Percentiles rank a stretch among this genome's conserved stretches.
Evolutionary conservation across 106 monocot species (phyloP).

Genomic region (Acanthochlamys bracteata): DNA sequence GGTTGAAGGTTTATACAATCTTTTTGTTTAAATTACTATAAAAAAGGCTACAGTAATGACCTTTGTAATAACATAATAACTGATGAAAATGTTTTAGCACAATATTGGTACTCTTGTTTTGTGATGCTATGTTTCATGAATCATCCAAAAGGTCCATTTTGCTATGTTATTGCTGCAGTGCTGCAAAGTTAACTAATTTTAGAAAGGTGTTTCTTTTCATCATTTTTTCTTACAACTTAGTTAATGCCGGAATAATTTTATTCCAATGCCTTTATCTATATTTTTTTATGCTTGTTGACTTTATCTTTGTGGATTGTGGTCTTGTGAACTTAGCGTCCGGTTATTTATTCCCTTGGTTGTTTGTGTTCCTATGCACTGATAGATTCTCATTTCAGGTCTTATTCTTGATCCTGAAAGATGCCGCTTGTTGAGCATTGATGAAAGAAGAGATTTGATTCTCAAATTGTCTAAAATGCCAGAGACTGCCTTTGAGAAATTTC

Average conservation of each 20-base stretch:
- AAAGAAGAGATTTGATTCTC: slow-evolving; percentile 83
- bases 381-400: slow-evolving; percentile 33
- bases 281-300: neutral
- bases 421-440: slow-evolving; percentile 63
- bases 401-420: slow-evolving; percentile 63
- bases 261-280: neutral
- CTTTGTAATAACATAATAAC: neutral
- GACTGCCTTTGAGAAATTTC: slow-evolving; percentile 71
- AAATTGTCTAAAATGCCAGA: slow-evolving; percentile 63
- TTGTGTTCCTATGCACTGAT: neutral
- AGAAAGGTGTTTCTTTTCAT: neutral
- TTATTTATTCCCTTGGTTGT: neutral
- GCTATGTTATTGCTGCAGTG: neutral
- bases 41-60: neutral
- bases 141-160: neutral
- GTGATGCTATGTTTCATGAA: neutral
- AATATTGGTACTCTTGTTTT: neutral
- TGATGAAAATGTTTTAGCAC: too few relatives aligned
- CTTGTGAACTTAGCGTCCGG: neutral
- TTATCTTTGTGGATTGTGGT: neutral
- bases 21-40: neutral
- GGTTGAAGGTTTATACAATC: too few relatives aligned
- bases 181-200: neutral
- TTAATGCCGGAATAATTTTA: neutral
- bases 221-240: neutral